Base-by-base conservation (phyloP, 2,329 filamentous ascomycete genomes). In the Venturia aucupariae region DNA sequence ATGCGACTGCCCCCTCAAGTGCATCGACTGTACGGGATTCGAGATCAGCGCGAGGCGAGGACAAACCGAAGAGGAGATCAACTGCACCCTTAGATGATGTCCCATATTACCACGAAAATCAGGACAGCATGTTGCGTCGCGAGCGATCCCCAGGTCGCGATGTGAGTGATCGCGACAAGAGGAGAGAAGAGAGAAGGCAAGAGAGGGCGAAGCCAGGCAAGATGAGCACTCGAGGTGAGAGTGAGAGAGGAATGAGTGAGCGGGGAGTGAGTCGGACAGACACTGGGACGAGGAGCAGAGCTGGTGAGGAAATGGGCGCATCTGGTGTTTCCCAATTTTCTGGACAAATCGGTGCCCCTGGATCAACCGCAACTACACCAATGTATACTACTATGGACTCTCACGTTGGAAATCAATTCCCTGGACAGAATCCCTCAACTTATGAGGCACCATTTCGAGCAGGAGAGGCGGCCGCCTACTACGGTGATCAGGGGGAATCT, bases 401-500 rank as follows among this genome's bases (percentile, higher is more conserved):
- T 39, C 80, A 83, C 69, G 75, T 84, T 39, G 73, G 78, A 42
- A 78, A 82, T 68, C 84, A 86, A 69, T 86, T 86, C 68, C 84
- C 83, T 6, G 82, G 82, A 60, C 83, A 85, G 70, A 77, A 83
- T 65, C 80, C 82, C 19, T 67, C 72, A 6, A 72, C 75, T 13
- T 79, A 74, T 66, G 68, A 81, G 11, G 71, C 75, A 60, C 78
- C 82, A 54, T 81, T 79, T 68, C 73, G 78, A 24, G 79, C 79
- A 63, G 85, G 84, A 39, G 77, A 78, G 42, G 84, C 84, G 6
- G 80, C 85, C 19, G 83, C 86, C 41, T 87, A 85, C 71, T 87
- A 87, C 71, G 79, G 81, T 54, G 85, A 87, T 70, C 80, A 84
- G 68, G 85, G 84, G 13, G 76, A 86, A 70, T 86, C 83, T 22